Evolutionary conservation across 169 alveolate genomes (phyloP).

Genomic region (Cystoisospora suis): DNA sequence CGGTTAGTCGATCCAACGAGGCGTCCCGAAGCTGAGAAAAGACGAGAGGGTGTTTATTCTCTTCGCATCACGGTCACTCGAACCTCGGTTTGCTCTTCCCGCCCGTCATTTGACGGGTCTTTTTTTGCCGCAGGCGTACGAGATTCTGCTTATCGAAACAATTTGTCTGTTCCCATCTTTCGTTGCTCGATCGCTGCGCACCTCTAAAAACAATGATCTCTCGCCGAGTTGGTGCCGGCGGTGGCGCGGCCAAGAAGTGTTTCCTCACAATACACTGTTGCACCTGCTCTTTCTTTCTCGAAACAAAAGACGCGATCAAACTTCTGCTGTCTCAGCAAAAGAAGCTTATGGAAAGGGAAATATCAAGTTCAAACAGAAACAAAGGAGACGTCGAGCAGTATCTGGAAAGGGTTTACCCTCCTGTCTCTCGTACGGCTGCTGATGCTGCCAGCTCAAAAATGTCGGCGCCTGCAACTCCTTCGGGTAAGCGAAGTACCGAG

Average conservation of each 20-base stretch:
- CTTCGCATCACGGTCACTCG: too few species aligned
- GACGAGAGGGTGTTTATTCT: too few species aligned
- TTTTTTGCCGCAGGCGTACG: too few species aligned
- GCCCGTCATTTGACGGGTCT: too few species aligned
- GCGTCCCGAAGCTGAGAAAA: too few species aligned
- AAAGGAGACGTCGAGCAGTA: background rate
- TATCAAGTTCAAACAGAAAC: too few species aligned
- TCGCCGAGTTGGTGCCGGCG: background rate
- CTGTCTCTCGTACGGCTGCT: background rate
- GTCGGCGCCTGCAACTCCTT: background rate
- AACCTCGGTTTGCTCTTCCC: too few species aligned
- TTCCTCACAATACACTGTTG: constrained; percentile 13
- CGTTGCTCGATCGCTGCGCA: background rate
- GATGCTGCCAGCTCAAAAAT: background rate
- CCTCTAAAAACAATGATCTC: constrained; percentile 9
- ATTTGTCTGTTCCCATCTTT: background rate
- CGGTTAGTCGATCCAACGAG: too few species aligned
- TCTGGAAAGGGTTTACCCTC: background rate
- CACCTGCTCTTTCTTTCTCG: constrained; percentile 18
- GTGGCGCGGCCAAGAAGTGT: background rate
- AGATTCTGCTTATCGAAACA: too few species aligned
- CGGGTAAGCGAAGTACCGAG: background rate
- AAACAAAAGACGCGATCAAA: background rate
- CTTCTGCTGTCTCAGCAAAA: constrained; percentile 35
- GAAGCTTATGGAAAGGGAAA: background rate